Conservation (phyloP, 2,329 filamentous ascomycete species). For the Scopulariopsis brevicaulis region DNA sequence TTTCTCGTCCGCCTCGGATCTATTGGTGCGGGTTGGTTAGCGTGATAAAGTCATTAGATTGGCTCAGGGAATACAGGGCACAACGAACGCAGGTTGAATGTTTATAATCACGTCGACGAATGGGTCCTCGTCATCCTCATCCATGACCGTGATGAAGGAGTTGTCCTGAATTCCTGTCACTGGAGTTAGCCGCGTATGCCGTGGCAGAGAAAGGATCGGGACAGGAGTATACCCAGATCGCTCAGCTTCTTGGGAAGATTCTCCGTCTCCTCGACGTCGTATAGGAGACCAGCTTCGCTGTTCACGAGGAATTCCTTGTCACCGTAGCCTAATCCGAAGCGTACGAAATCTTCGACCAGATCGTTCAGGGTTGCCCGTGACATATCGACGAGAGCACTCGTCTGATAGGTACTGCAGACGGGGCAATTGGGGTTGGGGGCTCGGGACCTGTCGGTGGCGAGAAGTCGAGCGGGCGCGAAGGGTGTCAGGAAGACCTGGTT, state of each 20-base stretch:
- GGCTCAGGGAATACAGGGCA: not conserved
- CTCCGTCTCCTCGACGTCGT: conserved; percentile 80
- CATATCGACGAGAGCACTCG: conserved; percentile 56
- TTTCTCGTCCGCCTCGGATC: conserved; percentile 34
- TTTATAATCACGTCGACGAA: conserved; percentile 73
- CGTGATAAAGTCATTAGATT: not conserved
- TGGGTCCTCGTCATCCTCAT: conserved; percentile 63
- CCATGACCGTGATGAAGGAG: conserved; percentile 73
- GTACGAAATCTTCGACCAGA: conserved; percentile 65
- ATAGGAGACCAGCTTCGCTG: conserved; percentile 66
- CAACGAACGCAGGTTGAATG: conserved; percentile 48
- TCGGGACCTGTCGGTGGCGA: conserved; percentile 44
- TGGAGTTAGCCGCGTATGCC: conserved; percentile 11
- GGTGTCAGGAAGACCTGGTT: conserved; percentile 66
- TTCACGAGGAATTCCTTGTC: conserved; percentile 69
- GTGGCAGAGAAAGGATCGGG: conserved; percentile 4
- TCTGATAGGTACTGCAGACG: conserved; percentile 68
- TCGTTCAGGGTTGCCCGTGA: conserved; percentile 65
- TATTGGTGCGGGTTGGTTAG: conserved; percentile 18
- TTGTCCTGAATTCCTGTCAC: conserved; percentile 53
- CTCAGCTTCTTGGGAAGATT: conserved; percentile 70
- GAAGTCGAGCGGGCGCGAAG: conserved; percentile 43
- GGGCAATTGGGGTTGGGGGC: conserved; percentile 72
- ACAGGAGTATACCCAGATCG: conserved; percentile 50
- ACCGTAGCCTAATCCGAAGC: conserved; percentile 60